A percentile compares a stretch with the other conserved stretches of the same genome.
Evolutionary conservation across 2,329 filamentous ascomycete genomes (phyloP).

Genomic region (Fusarium gaditjirri): DNA sequence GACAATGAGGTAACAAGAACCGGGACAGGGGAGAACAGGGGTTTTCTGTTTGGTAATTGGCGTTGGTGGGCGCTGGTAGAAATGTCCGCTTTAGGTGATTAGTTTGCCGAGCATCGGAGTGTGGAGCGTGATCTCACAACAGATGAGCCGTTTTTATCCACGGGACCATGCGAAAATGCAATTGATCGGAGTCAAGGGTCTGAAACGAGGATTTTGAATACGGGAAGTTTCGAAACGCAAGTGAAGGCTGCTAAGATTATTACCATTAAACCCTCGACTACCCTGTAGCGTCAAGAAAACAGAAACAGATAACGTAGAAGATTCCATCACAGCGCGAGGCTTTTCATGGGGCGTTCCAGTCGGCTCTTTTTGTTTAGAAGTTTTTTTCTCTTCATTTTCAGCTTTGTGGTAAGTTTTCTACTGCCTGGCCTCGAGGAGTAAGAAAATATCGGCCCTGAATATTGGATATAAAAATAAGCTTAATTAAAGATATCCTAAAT

Average conservation of each 20-base stretch:
- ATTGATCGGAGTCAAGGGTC: too few relatives aligned
- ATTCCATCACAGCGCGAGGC: not conserved
- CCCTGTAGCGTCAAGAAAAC: not conserved
- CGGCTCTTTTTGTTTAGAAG: too few relatives aligned
- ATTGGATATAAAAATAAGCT: too few relatives aligned
- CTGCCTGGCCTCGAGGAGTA: too few relatives aligned
- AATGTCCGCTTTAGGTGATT: not conserved
- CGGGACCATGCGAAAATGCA: not conserved
- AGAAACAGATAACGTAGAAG: not conserved
- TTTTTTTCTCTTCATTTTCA: rapidly evolving
- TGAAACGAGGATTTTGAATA: too few relatives aligned
- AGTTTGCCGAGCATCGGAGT: not conserved
- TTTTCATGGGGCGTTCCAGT: too few relatives aligned
- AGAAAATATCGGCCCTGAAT: too few relatives aligned
- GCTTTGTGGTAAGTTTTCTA: rapidly evolving
- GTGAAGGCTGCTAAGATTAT: not conserved
- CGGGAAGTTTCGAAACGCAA: not conserved
- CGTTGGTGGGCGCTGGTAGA: not conserved
- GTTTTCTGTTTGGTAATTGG: not conserved
- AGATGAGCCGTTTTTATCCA: not conserved
- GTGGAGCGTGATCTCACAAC: rapidly evolving
- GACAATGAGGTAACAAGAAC: not conserved
- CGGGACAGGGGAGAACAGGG: not conserved
- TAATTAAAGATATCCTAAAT: too few relatives aligned
- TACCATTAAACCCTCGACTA: not conserved